Evolutionary conservation across 306 rosid genomes (phyloP).

Genomic region (Lablab purpureus): DNA sequence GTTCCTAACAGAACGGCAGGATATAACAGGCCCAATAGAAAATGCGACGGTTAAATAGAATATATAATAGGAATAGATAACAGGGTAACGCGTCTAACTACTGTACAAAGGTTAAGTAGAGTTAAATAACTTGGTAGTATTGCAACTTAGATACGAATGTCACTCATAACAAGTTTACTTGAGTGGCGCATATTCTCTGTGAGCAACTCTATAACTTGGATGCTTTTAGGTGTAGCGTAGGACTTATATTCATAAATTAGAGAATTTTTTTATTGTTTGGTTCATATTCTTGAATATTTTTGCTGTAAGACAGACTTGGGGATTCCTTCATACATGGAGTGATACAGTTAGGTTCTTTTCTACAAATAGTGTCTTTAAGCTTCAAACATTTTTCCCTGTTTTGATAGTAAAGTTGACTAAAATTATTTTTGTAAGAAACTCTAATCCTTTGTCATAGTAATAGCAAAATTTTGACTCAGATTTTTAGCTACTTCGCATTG

Average conservation of each 20-base stretch:
- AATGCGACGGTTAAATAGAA: background rate
- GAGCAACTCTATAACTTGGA: background rate
- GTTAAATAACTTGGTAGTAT: background rate
- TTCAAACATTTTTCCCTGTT: background rate
- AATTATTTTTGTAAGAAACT: background rate
- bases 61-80: background rate
- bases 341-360: background rate
- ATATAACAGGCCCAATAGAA: background rate
- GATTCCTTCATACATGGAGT: background rate
- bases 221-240: background rate
- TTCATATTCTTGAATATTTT: background rate
- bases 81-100: background rate
- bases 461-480: background rate
- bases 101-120: background rate
- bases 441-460: constrained; percentile 8
- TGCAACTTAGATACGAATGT: background rate
- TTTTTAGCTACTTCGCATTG: background rate
- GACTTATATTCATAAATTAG: background rate
- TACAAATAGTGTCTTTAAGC: background rate
- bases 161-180: background rate
- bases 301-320: background rate
- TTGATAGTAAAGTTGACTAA: background rate
- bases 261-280: background rate
- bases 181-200: background rate
- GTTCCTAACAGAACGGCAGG: background rate